These are phyloP conservation scores for Ophiostoma himal-ulmi DNA, from an alignment of 2,329 filamentous ascomycete species.

Conservation along the genomic window DNA sequence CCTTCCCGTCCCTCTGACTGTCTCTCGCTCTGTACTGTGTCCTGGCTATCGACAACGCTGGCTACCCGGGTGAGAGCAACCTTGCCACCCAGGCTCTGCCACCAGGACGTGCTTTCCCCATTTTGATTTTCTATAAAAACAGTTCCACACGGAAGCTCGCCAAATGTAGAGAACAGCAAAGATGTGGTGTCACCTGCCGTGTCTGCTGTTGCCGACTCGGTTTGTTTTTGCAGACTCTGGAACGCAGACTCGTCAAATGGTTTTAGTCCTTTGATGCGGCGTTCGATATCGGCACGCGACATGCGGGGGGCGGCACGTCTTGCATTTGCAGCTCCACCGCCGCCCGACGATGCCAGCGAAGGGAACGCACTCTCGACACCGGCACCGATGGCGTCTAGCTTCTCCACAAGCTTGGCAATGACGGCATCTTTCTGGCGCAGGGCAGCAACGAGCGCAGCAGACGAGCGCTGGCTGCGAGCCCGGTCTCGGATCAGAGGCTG, in stretches of 20 bases:
- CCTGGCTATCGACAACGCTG: background rate
- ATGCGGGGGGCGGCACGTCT: slow-evolving; percentile 38
- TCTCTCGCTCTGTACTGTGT: background rate
- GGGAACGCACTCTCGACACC: slow-evolving; percentile 52
- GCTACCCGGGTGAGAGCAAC: slow-evolving; percentile 27
- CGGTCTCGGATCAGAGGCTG: slow-evolving; percentile 48
- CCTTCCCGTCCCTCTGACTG: background rate
- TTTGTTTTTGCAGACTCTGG: slow-evolving; percentile 34
- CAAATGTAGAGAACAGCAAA: background rate
- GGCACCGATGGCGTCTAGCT: slow-evolving; percentile 47
- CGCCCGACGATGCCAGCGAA: slow-evolving; percentile 30
- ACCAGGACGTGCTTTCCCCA: slow-evolving; percentile 41
- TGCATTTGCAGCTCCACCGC: slow-evolving; percentile 27
- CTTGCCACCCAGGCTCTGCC: slow-evolving; percentile 39
- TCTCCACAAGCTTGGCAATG: slow-evolving; percentile 47
- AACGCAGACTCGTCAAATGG: slow-evolving; percentile 42
- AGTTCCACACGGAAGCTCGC: slow-evolving; percentile 29
- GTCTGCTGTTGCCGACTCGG: slow-evolving; percentile 27
- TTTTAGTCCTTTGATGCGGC: slow-evolving; percentile 47
- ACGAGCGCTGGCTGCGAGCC: slow-evolving; percentile 37
- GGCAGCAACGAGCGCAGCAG: slow-evolving; percentile 39
- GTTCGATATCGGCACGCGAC: slow-evolving; percentile 41
- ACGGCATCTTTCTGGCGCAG: slow-evolving; percentile 49
- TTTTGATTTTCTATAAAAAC: slow-evolving; percentile 26
- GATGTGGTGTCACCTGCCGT: slow-evolving; percentile 36